Base-by-base conservation (phyloP, 768 basidiomycete genomes). In the Hericium rajendrae region DNA sequence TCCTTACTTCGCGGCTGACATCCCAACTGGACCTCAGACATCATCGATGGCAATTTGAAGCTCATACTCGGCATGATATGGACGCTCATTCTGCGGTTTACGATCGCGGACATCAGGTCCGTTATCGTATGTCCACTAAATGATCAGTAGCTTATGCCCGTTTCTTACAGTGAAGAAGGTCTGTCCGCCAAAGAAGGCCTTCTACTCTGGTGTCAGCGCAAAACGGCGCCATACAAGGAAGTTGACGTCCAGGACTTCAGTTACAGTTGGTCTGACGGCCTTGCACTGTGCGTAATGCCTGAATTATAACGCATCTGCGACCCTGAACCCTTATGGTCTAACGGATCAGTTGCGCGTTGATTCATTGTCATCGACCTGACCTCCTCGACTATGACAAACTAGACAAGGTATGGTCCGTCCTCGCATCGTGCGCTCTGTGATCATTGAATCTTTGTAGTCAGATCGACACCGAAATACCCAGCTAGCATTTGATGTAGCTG, bases 11-110 rank as follows among this genome's bases (percentile, higher is more conserved):
- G 62, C 38, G 32, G 41, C 3, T 55, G 32, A 32, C 6, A 32
- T 6, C 32, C 32, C 6, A 32, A 32, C 32, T 2, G 32, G 32
- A 32, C 39, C 52, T n/a, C 59, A 94, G 95, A 98, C 70, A 97
- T 98, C 68, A 94, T 99, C 57, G 97, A 99, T 70, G 94, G 94
- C n/a, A 97, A 95, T 70, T 71, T 94, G 61, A 99, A 98, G 72
- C 86, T 99, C 56, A 97, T 95, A 53, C 81, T 98, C n/a, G 94
- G 93, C 37, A 92, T 94, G 94, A 97, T 99, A 62, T 98, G 97
- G 97, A 95, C 92, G 0, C 80, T 98, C 39, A 94, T 99, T 66
- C 79, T 98, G 37, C 87, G 95, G 12, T 98, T 98, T 71, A 97
- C 94, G 5, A 98, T 99, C 62, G 94, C 97, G 22, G 94, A 94